Base-by-base conservation (phyloP, 441 rosid genomes). In the Iberis amara region DNA sequence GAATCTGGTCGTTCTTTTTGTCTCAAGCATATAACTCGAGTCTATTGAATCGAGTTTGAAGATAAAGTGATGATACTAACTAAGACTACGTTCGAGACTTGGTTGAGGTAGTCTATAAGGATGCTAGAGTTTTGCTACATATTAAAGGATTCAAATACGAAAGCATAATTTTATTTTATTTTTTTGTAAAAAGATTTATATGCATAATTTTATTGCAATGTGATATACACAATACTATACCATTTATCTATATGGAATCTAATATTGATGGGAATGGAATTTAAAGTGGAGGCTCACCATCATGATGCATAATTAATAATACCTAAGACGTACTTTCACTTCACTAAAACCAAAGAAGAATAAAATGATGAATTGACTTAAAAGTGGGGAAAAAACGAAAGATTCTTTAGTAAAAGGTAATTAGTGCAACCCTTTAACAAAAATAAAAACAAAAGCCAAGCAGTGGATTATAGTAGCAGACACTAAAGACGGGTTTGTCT, bases 391-490 rank as follows among this genome's bases (percentile, higher is more conserved):
- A 86, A 58, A 76, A 56, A 76, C 62, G 73, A 86, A 81, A 83
- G 91, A 81, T 70, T 79, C 86, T 79, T 57, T 72, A 77, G 73
- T 74, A 62, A 62, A 62, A 47, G 67, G 42, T 37, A 54, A 62
- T 62, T 62, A 47, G 48, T 62, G 67, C 47, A 61, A 53, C 49
- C 54, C 61, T 62, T 62, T 62, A 62, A 62, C 28, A 33, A 10
- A 52, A 47, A 40, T 18, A 18, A 18, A 45, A 46, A 44, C n/a
- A 80, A 81, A 86, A 76, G 95, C 79, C 62, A 73, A 76, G 69
- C 70, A 68, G 73, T 79, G 86, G 88, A 82, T 79, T 79, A 77
- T 79, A 77, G 88, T 75, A 76, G 85, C 79, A 76, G 82, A 68
- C 83, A 84, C 77, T 73, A 78, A 82, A 76, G 72, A 72, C 69